phyloP scores from a whole-genome alignment of 2,329 filamentous ascomycete species.

The Alternaria sp. region DNA sequence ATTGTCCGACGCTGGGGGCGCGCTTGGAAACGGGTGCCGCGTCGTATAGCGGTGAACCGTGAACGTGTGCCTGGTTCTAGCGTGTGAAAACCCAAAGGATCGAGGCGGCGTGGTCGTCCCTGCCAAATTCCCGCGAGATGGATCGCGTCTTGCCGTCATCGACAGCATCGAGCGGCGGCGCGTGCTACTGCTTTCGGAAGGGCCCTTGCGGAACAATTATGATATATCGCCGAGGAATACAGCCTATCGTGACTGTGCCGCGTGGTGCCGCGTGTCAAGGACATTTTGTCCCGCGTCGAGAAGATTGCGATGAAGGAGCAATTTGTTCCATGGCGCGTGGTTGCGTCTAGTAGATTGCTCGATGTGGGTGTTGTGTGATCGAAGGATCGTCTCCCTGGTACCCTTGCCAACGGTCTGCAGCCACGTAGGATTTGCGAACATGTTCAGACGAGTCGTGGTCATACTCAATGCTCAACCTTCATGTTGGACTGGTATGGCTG shows the following conservation, averaged over 20 bases:
- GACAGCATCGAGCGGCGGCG: constrained; percentile 1
- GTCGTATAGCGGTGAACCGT: neutral
- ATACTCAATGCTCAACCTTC: constrained; percentile 48
- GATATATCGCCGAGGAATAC: constrained; percentile 2
- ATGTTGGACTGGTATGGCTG: constrained; percentile 44
- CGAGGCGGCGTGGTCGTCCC: constrained; percentile 10
- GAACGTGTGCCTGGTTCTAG: constrained; percentile 6
- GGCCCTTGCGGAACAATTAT: constrained; percentile 2
- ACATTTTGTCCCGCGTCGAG: neutral
- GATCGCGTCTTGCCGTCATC: constrained; percentile 10
- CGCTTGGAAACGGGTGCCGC: neutral
- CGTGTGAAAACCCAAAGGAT: neutral
- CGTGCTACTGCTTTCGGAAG: constrained; percentile 4
- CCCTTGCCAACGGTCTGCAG: constrained; percentile 13
- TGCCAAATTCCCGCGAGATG: constrained; percentile 9
- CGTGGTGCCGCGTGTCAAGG: constrained; percentile 5
- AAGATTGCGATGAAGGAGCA: neutral
- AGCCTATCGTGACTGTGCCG: constrained; percentile 7
- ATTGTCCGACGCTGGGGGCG: constrained; percentile 4
- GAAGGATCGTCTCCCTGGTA: neutral
- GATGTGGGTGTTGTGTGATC: constrained; percentile 2
- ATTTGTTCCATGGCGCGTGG: neutral
- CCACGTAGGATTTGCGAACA: constrained; percentile 11
- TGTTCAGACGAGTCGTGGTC: constrained; percentile 5
- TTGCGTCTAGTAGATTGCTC: neutral